A percentile compares a stretch with the other conserved stretches of the same genome.
Evolutionary conservation across 2,329 filamentous ascomycete species (phyloP).

Genomic region (Lecanicillium sp.): DNA sequence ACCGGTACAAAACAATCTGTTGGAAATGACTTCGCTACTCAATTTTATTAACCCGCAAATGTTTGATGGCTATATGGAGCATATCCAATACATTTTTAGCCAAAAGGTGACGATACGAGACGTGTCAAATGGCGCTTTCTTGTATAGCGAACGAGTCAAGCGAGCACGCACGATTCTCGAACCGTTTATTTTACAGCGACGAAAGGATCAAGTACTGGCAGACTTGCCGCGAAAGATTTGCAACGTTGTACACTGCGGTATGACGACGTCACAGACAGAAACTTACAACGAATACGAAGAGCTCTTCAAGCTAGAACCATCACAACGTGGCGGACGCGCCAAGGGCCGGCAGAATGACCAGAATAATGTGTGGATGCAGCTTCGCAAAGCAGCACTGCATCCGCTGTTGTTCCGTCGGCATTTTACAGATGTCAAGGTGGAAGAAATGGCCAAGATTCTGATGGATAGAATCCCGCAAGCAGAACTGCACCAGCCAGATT

Average conservation of each 20-base stretch:
- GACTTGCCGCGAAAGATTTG: conserved; percentile 75
- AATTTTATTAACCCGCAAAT: conserved; percentile 88
- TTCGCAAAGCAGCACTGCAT: conserved; percentile 88
- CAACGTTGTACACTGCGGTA: conserved; percentile 70
- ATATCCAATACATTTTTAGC: conserved; percentile 82
- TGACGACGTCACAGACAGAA: conserved; percentile 62
- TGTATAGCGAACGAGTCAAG: conserved; percentile 80
- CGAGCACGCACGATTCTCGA: conserved; percentile 87
- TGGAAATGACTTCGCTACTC: conserved; percentile 82
- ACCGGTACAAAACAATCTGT: conserved; percentile 87
- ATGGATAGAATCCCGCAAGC: conserved; percentile 57
- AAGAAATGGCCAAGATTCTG: conserved; percentile 69
- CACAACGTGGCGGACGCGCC: conserved; percentile 41
- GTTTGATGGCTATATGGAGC: conserved; percentile 68
- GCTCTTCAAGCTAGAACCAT: conserved; percentile 56
- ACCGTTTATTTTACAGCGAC: conserved; percentile 87
- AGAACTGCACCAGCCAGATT: conserved; percentile 43
- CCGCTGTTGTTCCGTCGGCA: conserved; percentile 77
- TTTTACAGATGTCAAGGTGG: conserved; percentile 66
- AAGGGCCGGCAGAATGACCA: conserved; percentile 41
- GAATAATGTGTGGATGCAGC: conserved; percentile 76
- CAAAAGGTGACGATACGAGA: conserved; percentile 82
- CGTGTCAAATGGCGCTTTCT: conserved; percentile 68
- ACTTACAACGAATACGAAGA: conserved; percentile 62
- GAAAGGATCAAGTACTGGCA: conserved; percentile 84